phyloP scores from a whole-genome alignment of 768 basidiomycete genomes.

The Mycena alexandri region DNA sequence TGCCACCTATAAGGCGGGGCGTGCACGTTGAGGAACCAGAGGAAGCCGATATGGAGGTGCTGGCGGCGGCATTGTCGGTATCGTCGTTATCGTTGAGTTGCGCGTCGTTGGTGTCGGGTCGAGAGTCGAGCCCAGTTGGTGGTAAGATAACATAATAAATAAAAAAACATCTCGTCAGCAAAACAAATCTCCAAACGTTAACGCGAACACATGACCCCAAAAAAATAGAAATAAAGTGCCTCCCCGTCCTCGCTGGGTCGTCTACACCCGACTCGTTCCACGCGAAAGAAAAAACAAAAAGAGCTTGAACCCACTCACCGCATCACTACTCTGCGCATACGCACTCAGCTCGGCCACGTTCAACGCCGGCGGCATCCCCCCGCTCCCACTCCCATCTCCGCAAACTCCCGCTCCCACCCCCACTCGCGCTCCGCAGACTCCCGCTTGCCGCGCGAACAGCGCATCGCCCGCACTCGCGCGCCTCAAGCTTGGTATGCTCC shows the following conservation, averaged over 20 bases:
- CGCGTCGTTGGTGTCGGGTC: no score
- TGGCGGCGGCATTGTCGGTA: conserved; percentile 50
- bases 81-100: no score
- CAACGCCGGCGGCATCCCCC: conserved; percentile 55
- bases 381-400: conserved; percentile 42
- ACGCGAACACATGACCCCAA: background rate
- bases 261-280: no score
- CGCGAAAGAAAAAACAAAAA: conserved; percentile 25
- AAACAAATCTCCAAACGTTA: no score
- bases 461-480: conserved; percentile 8
- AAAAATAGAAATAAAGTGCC: conserved; percentile 25
- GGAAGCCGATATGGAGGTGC: conserved; percentile 87
- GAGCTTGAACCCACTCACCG: conserved; percentile 58
- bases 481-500: background rate
- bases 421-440: conserved; percentile 35
- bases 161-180: background rate
- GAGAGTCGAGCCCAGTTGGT: no score
- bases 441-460: conserved; percentile 37
- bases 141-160: background rate
- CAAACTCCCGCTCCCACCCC: no score
- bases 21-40: conserved; percentile 96
- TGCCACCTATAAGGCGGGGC: conserved; percentile 83
- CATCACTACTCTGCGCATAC: conserved; percentile 63
- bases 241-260: no score
- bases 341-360: conserved; percentile 60